Base-by-base conservation (phyloP, 1,139 yeast genomes). In the Casaregolazyma suthepensis region DNA sequence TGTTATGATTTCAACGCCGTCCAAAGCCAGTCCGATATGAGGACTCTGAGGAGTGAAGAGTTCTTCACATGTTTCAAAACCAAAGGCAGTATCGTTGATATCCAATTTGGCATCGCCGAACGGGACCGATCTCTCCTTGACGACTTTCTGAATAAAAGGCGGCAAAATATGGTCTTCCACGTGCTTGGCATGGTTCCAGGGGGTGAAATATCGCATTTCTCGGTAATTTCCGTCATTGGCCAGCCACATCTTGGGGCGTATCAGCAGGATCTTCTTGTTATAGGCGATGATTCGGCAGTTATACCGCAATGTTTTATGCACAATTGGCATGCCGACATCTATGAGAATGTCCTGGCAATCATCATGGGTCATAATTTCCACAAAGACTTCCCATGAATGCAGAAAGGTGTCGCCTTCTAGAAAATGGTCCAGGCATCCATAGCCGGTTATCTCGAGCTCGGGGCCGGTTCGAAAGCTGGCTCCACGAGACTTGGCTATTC, bases 141-240 rank as follows among this genome's bases (percentile, higher is more conserved):
- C 81, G 50, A 85, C 69, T 57, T 80, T 81, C 54, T 66, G 63
- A 38, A 91, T 81, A 60, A 72, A 66, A 52, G 83, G 76, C 2
- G 99, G 99, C 57, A 94, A 75, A 43, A 78, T 74, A 63, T 77
- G 85, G 45, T 78, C 76, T 68, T 93, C 98, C 50, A 82, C 84
- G 60, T 82, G 78, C 62, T 84, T 82, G 9, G 91, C 82, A 53
- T 87, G 79, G 63, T 81, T 77, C 99, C 99, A 93, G 13, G 98
- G 96, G 0, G 96, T 88, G 68, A 93, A 93, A 69, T 84, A 90
- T 61, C 99, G 79, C 98, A 93, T 91, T 70, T 93, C 99, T 52
- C 99, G 79, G 72, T 94, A 93, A 67, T 93, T 93, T 1, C 99
- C 99, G 72, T 93, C 99, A 67, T 93, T 94, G 19, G 98, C 98